Conservation (phyloP, 345 rosid species). For the Gossypium rotundifolium region DNA sequence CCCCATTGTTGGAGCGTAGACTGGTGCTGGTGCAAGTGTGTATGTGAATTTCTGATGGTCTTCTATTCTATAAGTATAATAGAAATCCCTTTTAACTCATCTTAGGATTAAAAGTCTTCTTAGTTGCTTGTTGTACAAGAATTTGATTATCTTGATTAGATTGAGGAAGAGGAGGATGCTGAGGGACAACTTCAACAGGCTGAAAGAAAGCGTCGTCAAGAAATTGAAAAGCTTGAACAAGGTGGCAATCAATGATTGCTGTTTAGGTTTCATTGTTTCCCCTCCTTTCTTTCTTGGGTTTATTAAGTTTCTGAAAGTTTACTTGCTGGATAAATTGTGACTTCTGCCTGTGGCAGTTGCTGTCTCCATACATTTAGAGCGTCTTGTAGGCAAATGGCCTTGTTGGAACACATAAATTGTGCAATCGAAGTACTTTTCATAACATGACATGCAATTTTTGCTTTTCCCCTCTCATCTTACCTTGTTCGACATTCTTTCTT, state of each 20-base stretch:
- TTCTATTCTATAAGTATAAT: too few species aligned
- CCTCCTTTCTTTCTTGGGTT: conserved; percentile 4
- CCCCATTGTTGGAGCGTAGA: too few species aligned
- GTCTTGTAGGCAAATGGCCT: background rate
- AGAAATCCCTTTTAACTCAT: too few species aligned
- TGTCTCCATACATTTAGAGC: background rate
- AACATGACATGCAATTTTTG: background rate
- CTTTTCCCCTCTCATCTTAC: too few species aligned
- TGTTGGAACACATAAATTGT: background rate
- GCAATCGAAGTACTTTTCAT: background rate
- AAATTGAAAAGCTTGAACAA: conserved; percentile 60
- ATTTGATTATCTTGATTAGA: conserved; percentile 77
- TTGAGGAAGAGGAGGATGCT: conserved; percentile 85
- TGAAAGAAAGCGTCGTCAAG: conserved; percentile 62
- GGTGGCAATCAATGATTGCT: conserved; percentile 26
- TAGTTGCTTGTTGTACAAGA: conserved; percentile 18
- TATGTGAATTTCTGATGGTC: too few species aligned
- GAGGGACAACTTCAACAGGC: conserved; percentile 72
- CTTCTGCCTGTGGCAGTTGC: background rate
- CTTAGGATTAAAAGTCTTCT: too few species aligned
- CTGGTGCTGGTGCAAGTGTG: too few species aligned
- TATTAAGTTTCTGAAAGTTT: conserved; percentile 7
- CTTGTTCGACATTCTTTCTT: too few species aligned
- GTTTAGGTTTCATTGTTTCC: conserved; percentile 7
- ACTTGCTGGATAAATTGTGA: conserved; percentile 5